Evolutionary conservation across 225 moss, liverwort and hornwort genomes (phyloP).

Genomic region (Ulota crispa): DNA sequence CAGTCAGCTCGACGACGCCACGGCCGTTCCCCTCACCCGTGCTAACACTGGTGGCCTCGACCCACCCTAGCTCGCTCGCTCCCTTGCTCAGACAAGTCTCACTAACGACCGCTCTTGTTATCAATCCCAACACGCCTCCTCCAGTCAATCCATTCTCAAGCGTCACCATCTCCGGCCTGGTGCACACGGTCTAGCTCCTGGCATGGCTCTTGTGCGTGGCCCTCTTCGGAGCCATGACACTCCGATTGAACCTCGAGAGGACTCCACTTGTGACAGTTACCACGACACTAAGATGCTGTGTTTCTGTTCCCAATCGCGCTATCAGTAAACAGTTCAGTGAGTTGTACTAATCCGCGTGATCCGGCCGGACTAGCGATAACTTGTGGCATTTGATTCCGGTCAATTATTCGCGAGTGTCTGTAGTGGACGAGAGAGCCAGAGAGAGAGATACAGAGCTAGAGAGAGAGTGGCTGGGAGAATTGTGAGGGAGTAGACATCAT

Average conservation of each 20-base stretch:
- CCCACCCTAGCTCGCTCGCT: neutral
- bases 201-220: constrained; percentile 15
- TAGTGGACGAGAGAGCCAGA: neutral
- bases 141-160: neutral
- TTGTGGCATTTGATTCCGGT: neutral
- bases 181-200: neutral
- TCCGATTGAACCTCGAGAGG: constrained; percentile 4
- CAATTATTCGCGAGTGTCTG: neutral
- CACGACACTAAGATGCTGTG: neutral
- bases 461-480: neutral
- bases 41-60: neutral
- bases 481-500: constrained; percentile 34
- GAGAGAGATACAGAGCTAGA: too few relatives aligned
- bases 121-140: neutral
- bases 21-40: neutral
- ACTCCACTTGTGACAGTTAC: constrained; percentile 3
- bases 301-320: neutral
- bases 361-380: too few relatives aligned
- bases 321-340: constrained; percentile 11
- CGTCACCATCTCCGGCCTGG: neutral
- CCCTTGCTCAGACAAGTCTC: neutral
- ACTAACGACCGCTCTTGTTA: neutral
- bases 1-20: neutral
- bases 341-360: neutral
- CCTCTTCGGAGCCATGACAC: constrained; percentile 12